Conservation (phyloP, 768 basidiomycete species). For the Krasilnikovozyma curviuscula region DNA sequence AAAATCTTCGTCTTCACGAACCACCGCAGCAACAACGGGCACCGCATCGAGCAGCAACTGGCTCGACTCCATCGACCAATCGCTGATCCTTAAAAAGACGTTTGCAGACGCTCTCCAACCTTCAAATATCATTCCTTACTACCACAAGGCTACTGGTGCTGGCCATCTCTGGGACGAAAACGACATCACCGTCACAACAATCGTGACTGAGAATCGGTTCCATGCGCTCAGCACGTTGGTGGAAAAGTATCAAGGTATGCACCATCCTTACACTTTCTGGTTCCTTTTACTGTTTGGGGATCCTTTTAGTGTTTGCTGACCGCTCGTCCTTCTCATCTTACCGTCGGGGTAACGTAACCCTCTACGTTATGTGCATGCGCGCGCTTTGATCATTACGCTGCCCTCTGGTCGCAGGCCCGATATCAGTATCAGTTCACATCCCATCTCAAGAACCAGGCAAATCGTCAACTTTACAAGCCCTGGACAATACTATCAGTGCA, state of each 20-base stretch:
- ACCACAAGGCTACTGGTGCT: conserved; percentile 44
- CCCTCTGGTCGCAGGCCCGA: conserved; percentile 39
- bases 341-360: no score
- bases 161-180: conserved; percentile 31
- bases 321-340: no score
- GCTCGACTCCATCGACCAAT: no score
- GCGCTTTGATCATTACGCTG: no score
- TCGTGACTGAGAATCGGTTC: conserved; percentile 62
- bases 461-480: conserved; percentile 42
- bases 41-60: no score
- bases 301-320: neutral
- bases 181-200: conserved; percentile 68
- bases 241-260: conserved; percentile 52
- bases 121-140: conserved; percentile 59
- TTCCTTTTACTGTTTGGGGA: neutral
- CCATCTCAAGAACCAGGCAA: conserved; percentile 26
- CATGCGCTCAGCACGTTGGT: conserved; percentile 51
- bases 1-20: no score
- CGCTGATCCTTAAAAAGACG: no score
- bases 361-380: no score
- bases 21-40: no score
- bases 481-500: conserved; percentile 52
- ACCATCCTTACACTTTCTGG: neutral
- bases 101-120: conserved; percentile 29
- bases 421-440: conserved; percentile 67